Evolutionary conservation across 2,329 filamentous ascomycete species (phyloP).

Genomic region (Talaromyces sp.): DNA sequence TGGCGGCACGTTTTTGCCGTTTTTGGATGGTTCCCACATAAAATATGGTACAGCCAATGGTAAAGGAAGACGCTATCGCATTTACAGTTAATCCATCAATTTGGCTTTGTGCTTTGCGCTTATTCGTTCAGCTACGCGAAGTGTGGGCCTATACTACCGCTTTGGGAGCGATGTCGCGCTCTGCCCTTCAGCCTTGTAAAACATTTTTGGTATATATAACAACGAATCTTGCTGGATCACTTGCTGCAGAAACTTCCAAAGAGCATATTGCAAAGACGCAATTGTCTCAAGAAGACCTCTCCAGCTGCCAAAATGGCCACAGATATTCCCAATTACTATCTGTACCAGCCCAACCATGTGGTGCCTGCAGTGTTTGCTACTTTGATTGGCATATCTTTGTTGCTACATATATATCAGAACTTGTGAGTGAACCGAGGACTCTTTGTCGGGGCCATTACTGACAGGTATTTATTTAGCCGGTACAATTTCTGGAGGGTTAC

Average conservation of each 20-base stretch:
- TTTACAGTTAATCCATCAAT: not conserved
- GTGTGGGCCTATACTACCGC: not conserved
- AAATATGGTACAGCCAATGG: not conserved
- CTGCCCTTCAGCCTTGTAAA: not conserved
- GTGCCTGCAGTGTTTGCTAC: constrained; percentile 28
- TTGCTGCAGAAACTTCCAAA: not conserved
- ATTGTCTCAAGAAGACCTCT: not conserved
- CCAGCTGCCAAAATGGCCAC: not conserved
- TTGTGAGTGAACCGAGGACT: constrained; percentile 18
- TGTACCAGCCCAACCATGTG: constrained; percentile 27
- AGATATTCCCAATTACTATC: constrained; percentile 13
- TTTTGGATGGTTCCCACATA: not conserved
- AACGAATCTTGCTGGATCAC: not conserved
- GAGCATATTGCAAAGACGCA: not conserved
- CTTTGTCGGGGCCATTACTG: too few species aligned
- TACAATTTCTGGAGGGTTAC: constrained; percentile 31
- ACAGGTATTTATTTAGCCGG: constrained; percentile 13
- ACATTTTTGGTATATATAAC: not conserved
- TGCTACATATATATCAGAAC: constrained; percentile 28
- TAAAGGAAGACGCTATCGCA: not conserved
- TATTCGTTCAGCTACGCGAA: not conserved
- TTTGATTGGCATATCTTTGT: constrained; percentile 24
- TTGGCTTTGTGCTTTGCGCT: not conserved
- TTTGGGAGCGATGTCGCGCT: not conserved
- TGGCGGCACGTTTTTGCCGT: not conserved